Conservation (phyloP, 2,329 filamentous ascomycete species). For the Talaromyces sp. region DNA sequence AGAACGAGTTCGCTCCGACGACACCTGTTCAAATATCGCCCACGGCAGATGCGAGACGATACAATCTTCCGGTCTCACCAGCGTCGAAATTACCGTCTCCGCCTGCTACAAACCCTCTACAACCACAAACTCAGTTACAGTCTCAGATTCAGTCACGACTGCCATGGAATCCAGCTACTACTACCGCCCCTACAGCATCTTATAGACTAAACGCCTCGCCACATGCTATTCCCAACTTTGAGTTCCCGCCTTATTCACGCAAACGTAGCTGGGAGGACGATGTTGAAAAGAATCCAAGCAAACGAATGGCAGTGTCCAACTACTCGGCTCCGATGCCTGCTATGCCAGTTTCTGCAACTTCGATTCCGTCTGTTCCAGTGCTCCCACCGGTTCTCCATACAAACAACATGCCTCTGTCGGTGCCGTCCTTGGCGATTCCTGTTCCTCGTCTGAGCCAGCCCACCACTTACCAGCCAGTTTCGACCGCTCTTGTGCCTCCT, state of each 20-base stretch:
- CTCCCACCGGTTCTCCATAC: conserved; percentile 29
- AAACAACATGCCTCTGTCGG: conserved; percentile 25
- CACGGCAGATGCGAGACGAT: conserved; percentile 26
- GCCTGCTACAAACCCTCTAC: conserved; percentile 24
- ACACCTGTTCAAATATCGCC: conserved; percentile 32
- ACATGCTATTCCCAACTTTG: conserved; percentile 21
- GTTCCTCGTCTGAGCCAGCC: conserved; percentile 60
- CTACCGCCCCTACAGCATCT: conserved; percentile 22
- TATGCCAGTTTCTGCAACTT: conserved; percentile 22
- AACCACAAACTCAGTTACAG: conserved; percentile 14
- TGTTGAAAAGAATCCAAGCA: conserved; percentile 52
- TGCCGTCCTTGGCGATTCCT: conserved; percentile 32
- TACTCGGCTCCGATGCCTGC: conserved; percentile 22
- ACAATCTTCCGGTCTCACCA: conserved; percentile 24
- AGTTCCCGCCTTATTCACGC: conserved; percentile 27
- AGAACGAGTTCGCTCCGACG: conserved; percentile 29
- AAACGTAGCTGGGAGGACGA: conserved; percentile 58
- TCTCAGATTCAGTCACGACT: background rate
- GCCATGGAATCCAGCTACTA: conserved; percentile 14
- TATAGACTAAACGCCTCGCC: conserved; percentile 17
- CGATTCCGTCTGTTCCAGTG: conserved; percentile 25
- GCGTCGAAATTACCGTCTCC: conserved; percentile 40
- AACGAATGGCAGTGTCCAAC: conserved; percentile 39
- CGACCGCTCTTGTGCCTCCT: conserved; percentile 35
- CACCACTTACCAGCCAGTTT: conserved; percentile 59